phyloP scores from a whole-genome alignment of 2,329 filamentous ascomycete genomes.

The Hymenoscyphus occultus region DNA sequence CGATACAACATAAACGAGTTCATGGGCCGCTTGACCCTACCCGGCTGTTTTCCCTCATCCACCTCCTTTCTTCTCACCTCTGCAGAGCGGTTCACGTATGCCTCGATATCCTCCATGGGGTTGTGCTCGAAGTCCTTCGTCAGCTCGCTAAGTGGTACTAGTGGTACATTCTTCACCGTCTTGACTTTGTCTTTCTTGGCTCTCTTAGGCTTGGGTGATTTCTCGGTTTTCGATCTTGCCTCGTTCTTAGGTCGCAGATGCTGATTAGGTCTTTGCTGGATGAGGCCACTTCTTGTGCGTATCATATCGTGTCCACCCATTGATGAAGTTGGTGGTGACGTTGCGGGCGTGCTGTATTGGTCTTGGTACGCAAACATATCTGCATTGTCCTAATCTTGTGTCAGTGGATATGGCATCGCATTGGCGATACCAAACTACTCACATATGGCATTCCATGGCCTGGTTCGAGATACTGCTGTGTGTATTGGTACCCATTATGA shows the following conservation, averaged over 20 bases:
- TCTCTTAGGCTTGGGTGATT: slow-evolving; percentile 38
- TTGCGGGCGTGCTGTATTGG: slow-evolving; percentile 50
- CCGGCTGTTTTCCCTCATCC: slow-evolving; percentile 61
- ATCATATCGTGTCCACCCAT: slow-evolving; percentile 28
- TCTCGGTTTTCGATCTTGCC: slow-evolving; percentile 25
- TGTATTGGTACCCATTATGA: slow-evolving; percentile 27
- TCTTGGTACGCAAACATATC: slow-evolving; percentile 32
- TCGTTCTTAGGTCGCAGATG: slow-evolving; percentile 31
- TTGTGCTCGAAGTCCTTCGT: slow-evolving; percentile 61
- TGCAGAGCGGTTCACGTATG: slow-evolving; percentile 70
- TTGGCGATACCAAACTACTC: slow-evolving; percentile 11
- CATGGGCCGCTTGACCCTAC: slow-evolving; percentile 87
- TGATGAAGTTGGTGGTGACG: slow-evolving; percentile 50
- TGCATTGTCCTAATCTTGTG: slow-evolving; percentile 24
- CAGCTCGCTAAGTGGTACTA: slow-evolving; percentile 68
- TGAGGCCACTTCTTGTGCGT: slow-evolving; percentile 33
- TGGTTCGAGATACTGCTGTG: slow-evolving; percentile 31
- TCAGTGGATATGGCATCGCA: slow-evolving; percentile 18
- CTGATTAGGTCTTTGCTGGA: slow-evolving; percentile 27
- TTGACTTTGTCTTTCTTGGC: slow-evolving; percentile 40
- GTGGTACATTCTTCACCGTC: slow-evolving; percentile 47
- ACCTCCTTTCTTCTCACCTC: slow-evolving; percentile 68
- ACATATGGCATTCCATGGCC: slow-evolving; percentile 32
- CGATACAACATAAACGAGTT: slow-evolving; percentile 98
- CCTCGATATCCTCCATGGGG: slow-evolving; percentile 72